Evolutionary conservation across 2,329 filamentous ascomycete species (phyloP).

Genomic region (Chaetomium sp.): DNA sequence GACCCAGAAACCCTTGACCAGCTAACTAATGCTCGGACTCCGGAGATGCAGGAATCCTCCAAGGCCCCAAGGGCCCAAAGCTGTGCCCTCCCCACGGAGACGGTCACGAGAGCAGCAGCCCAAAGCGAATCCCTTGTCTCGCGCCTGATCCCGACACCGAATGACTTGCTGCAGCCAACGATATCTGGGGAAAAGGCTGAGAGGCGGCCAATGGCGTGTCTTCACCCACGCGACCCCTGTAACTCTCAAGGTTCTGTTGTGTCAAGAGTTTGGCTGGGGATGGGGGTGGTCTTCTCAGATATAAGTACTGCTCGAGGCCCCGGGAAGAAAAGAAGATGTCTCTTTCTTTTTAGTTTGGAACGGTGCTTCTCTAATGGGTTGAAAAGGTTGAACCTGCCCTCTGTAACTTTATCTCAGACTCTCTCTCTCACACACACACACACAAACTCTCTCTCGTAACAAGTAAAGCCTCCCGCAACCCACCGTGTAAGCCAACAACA

Average conservation of each 20-base stretch:
- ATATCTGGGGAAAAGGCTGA: constrained; percentile 1
- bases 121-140: background rate
- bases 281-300: constrained; percentile 14
- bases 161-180: constrained; percentile 15
- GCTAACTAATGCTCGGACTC: background rate
- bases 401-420: background rate
- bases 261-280: constrained; percentile 16
- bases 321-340: background rate
- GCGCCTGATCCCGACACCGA: constrained; percentile 20
- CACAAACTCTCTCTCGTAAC: background rate
- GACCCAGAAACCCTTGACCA: background rate
- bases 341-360: background rate
- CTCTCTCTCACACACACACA: background rate
- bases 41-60: background rate
- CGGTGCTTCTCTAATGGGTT: constrained; percentile 3
- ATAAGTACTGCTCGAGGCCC: constrained; percentile 10
- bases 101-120: constrained; percentile 19
- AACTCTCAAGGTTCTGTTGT: constrained; percentile 12
- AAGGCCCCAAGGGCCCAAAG: constrained; percentile 6
- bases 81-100: background rate
- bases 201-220: constrained; percentile 21
- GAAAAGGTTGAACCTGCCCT: background rate
- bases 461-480: background rate
- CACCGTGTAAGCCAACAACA: background rate
- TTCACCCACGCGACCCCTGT: constrained; percentile 21